Evolutionary conservation across 768 basidiomycete species (phyloP).

Genomic region (Gloeostereum incarnatum): DNA sequence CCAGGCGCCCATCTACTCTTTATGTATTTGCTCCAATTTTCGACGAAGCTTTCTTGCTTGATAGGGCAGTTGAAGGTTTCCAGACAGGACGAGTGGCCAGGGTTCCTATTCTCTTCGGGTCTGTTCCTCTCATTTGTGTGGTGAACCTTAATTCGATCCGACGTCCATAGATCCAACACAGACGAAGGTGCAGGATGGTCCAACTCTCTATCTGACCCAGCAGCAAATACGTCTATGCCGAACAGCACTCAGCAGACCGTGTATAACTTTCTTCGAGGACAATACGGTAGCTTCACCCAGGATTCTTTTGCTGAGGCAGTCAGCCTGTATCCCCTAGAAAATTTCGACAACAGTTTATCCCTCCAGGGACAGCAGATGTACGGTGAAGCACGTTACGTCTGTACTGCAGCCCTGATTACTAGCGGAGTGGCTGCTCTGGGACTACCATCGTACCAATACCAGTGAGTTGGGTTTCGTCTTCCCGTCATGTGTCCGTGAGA

Average conservation of each 20-base stretch:
- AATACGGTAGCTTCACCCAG: slow-evolving; percentile 22
- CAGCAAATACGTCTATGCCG: slow-evolving; percentile 28
- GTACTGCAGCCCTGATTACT: slow-evolving; percentile 26
- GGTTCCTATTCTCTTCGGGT: slow-evolving; percentile 35
- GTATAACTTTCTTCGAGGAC: slow-evolving; percentile 30
- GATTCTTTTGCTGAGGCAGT: slow-evolving; percentile 20
- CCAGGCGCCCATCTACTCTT: slow-evolving; percentile 20
- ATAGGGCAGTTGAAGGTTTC: too few species aligned
- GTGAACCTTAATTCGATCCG: background rate
- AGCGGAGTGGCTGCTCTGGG: slow-evolving; percentile 14
- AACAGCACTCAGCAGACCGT: slow-evolving; percentile 27
- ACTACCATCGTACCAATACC: slow-evolving; percentile 22
- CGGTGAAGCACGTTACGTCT: slow-evolving; percentile 34
- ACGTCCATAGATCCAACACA: slow-evolving; percentile 23
- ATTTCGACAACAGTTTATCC: slow-evolving; percentile 23
- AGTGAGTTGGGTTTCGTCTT: slow-evolving; percentile 14
- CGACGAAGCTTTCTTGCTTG: slow-evolving; percentile 24
- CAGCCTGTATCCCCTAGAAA: slow-evolving; percentile 23
- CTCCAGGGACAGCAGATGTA: slow-evolving; percentile 36
- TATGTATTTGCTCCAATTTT: slow-evolving; percentile 29
- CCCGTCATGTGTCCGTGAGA: background rate
- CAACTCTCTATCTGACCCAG: slow-evolving; percentile 18
- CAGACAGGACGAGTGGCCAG: too few species aligned
- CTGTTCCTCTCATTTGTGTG: background rate
- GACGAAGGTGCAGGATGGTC: slow-evolving; percentile 34